Percentiles rank a stretch among this genome's conserved stretches.
phyloP scores from a whole-genome alignment of 108 stramenopile genomes.

The Mediolabrus comicus region DNA sequence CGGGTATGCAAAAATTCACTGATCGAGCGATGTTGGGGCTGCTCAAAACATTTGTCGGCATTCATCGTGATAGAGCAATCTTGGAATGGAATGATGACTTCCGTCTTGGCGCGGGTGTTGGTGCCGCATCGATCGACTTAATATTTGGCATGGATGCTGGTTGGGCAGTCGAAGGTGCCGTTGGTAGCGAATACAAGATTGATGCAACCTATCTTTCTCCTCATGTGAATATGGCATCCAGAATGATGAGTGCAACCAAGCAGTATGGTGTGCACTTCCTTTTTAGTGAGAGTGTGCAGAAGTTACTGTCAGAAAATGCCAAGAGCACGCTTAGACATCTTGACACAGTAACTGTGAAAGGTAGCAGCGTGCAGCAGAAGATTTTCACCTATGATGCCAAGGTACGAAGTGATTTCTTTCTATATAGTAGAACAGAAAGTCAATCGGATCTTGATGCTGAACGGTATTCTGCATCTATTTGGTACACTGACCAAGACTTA shows the following conservation, averaged over 20 bases:
- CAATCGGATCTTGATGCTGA: constrained; percentile 78
- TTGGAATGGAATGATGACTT: constrained; percentile 71
- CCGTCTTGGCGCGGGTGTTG: constrained; percentile 76
- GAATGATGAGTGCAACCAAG: constrained; percentile 91
- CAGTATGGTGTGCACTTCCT: constrained; percentile 84
- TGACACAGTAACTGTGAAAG: constrained; percentile 94
- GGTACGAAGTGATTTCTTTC: constrained; percentile 78
- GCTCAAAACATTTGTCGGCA: constrained; percentile 77
- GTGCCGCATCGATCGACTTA: constrained; percentile 72
- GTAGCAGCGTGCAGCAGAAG: constrained; percentile 77
- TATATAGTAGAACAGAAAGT: constrained; percentile 58
- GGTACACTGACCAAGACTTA: constrained; percentile 82
- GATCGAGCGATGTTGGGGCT: constrained; percentile 83
- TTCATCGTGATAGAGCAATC: constrained; percentile 70
- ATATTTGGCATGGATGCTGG: constrained; percentile 96
- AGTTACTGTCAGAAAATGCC: constrained; percentile 68
- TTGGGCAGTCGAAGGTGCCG: constrained; percentile 95
- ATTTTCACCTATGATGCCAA: constrained; percentile 91
- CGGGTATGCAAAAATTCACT: constrained; percentile 75
- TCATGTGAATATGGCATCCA: constrained; percentile 94
- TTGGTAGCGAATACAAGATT: constrained; percentile 88
- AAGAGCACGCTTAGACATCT: constrained; percentile 74
- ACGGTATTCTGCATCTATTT: constrained; percentile 54
- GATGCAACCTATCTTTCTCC: constrained; percentile 97
- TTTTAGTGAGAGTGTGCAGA: constrained; percentile 79